phyloP scores from a whole-genome alignment of 495 filamentous ascomycete species.

The Penicillium canescens region DNA sequence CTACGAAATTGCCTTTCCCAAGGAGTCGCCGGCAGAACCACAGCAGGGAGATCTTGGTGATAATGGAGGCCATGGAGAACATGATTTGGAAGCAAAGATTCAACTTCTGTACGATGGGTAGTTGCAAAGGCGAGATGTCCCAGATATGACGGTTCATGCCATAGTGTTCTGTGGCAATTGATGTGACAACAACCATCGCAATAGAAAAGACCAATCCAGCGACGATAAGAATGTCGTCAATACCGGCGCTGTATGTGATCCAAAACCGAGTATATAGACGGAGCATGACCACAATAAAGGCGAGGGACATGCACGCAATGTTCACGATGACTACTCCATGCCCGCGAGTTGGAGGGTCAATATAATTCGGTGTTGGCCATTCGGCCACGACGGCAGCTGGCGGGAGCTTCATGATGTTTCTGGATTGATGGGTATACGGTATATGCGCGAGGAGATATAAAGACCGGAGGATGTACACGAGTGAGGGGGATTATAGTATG shows the following conservation, averaged over 20 bases:
- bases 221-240: conserved; percentile 51
- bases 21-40: conserved; percentile 58
- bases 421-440: neutral
- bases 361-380: conserved; percentile 60
- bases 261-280: conserved; percentile 51
- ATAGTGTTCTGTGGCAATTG: conserved; percentile 41
- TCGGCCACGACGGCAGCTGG: conserved; percentile 39
- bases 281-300: conserved; percentile 41
- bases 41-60: conserved; percentile 59
- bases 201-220: conserved; percentile 36
- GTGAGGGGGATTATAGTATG: neutral
- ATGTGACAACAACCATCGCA: conserved; percentile 45
- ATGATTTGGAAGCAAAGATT: conserved; percentile 53
- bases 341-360: conserved; percentile 52
- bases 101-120: conserved; percentile 40
- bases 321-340: conserved; percentile 44
- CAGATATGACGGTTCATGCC: conserved; percentile 59
- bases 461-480: neutral
- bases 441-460: neutral
- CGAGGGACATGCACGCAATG: conserved; percentile 34
- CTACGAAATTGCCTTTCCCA: conserved; percentile 33
- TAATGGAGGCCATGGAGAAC: conserved; percentile 52
- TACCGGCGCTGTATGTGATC: conserved; percentile 45
- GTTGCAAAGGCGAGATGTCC: conserved; percentile 43
- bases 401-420: conserved; percentile 41